These are phyloP conservation scores for Pulicaria dysenterica DNA, from an alignment of 129 eudicot species.

Conservation along the genomic window DNA sequence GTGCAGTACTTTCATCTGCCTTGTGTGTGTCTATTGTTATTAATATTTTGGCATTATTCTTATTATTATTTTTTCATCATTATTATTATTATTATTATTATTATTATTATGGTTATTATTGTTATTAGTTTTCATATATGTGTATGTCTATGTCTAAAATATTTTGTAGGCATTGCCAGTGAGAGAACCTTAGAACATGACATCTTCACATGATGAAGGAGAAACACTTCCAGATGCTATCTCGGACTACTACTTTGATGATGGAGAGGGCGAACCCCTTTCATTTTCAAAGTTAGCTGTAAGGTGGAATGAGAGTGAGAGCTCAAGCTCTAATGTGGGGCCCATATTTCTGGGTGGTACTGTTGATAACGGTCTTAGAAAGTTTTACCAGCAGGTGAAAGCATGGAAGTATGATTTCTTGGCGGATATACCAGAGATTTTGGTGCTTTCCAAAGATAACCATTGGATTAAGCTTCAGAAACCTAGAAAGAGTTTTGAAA, in stretches of 20 bases:
- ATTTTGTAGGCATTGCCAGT: slow-evolving; percentile 11
- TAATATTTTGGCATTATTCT: too few species aligned
- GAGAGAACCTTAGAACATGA: slow-evolving; percentile 41
- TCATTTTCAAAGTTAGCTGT: slow-evolving; percentile 65
- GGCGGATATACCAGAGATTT: slow-evolving; percentile 54
- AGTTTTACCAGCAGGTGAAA: slow-evolving; percentile 55
- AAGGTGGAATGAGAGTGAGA: slow-evolving; percentile 46
- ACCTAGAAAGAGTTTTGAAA: slow-evolving; percentile 68
- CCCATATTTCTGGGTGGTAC: slow-evolving; percentile 58
- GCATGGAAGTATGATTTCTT: slow-evolving; percentile 81
- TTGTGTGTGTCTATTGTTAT: neutral
- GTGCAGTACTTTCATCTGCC: slow-evolving; percentile 10
- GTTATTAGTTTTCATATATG: too few species aligned
- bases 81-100: too few species aligned
- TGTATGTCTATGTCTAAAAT: neutral
- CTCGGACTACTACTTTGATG: slow-evolving; percentile 53
- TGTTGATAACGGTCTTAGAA: slow-evolving; percentile 63
- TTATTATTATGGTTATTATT: too few species aligned
- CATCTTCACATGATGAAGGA: slow-evolving; percentile 76
- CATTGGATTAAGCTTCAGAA: slow-evolving; percentile 81
- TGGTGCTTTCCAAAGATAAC: slow-evolving; percentile 59
- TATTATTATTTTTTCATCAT: too few species aligned
- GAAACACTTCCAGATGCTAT: slow-evolving; percentile 49
- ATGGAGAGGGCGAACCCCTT: slow-evolving; percentile 55
- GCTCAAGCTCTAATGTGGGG: slow-evolving; percentile 2